Conservation (phyloP, 1,284 basidiomycete genomes). For the Entoloma clypeatum region DNA sequence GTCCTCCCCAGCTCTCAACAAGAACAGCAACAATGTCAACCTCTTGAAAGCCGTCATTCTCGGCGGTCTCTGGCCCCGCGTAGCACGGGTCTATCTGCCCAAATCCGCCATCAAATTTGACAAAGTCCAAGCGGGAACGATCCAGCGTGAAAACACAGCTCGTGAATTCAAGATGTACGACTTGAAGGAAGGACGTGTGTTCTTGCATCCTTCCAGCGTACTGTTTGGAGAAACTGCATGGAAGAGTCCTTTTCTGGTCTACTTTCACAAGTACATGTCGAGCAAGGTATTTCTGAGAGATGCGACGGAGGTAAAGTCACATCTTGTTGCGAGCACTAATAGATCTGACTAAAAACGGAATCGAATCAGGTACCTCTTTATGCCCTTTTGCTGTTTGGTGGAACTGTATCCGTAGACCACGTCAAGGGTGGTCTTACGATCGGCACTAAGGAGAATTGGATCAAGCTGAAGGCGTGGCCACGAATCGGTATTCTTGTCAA, state of each 20-base stretch:
- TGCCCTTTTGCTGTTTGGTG: slow-evolving; percentile 82
- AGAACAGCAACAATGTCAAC: slow-evolving; percentile 62
- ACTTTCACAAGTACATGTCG: slow-evolving; percentile 83
- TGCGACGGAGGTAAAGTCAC: slow-evolving; percentile 71
- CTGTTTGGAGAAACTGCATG: slow-evolving; percentile 74
- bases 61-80: slow-evolving; percentile 79
- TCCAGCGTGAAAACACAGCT: slow-evolving; percentile 79
- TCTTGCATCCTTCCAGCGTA: slow-evolving; percentile 83
- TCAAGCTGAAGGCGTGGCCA: slow-evolving; percentile 80
- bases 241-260: slow-evolving; percentile 77
- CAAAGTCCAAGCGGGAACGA: slow-evolving; percentile 73
- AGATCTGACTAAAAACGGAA: neutral
- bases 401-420: slow-evolving; percentile 75
- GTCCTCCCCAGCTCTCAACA: slow-evolving; percentile 47
- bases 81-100: slow-evolving; percentile 75
- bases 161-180: slow-evolving; percentile 82
- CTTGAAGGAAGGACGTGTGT: slow-evolving; percentile 56
- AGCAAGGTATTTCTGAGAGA: slow-evolving; percentile 85
- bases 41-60: slow-evolving; percentile 80
- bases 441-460: slow-evolving; percentile 41
- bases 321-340: neutral
- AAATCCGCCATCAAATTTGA: slow-evolving; percentile 76
- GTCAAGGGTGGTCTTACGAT: slow-evolving; percentile 74
- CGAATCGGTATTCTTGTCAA: slow-evolving; percentile 89
- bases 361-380: slow-evolving; percentile 72